Evolutionary conservation across 2,329 filamentous ascomycete species (phyloP), one percentile per base, ranked within the genome.

Genomic region (Colletotrichum tropicale): DNA sequence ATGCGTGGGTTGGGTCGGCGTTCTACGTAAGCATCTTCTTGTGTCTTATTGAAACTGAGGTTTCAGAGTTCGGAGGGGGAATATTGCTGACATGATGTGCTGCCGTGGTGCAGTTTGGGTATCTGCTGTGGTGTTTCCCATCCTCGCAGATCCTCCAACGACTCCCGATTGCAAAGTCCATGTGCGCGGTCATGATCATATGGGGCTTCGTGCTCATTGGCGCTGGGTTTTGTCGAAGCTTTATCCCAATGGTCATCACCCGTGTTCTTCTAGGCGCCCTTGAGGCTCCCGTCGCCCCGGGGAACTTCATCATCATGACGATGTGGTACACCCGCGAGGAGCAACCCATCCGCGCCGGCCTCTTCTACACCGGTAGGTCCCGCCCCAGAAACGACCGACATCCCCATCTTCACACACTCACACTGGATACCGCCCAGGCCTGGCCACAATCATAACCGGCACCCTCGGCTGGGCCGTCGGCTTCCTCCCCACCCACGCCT

Each of bases 371-470:
- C 43, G 43, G 38, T 48, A 43, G 8, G 16, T 43, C 6, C 12
- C 32, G 32, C 32, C 32, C 12, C 32, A 34, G 32, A 15, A 34
- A 34, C 32, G 2, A 3, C 12, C 13, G 2, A 34, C 32, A 34
- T 34, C 32, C 7, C 32, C 7, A 34, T 34, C 12, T 34, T 34
- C 32, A 34, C 32, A 3, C 6, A 15, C 32, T 34, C 12, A 34
- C 32, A 34, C 32, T 34, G 3, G 32, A 34, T 2, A 0, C 32
- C 13, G 13, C 0, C 32, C 61, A 65, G 61, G 61, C 10, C 72
- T 79, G 2, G 77, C 77, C 2, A 76, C 77, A 38, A 76, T 76
- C 55, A 76, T 80, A 66, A 80, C 77, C 24, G 79, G 78, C 3
- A 74, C 69, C 10, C 76, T 79, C 34, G 78, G 77, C 26, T 80